These are phyloP conservation scores for Alnus glutinosa DNA, from an alignment of 306 rosid genomes.

Conservation along the genomic window DNA sequence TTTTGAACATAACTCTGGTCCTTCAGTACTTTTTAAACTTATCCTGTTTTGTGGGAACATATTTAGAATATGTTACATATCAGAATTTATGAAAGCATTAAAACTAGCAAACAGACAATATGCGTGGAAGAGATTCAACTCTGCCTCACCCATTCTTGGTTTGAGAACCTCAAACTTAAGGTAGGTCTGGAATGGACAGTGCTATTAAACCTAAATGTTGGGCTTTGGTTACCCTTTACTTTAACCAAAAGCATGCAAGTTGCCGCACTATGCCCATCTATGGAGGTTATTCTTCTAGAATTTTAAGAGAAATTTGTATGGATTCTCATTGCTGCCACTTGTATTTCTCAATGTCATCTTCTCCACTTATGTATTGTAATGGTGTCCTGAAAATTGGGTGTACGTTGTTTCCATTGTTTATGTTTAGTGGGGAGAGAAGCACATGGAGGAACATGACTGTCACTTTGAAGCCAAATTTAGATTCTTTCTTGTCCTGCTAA, in stretches of 20 bases:
- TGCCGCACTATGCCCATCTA: neutral
- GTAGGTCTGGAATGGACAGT: neutral
- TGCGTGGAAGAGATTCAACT: neutral
- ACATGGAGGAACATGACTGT: neutral
- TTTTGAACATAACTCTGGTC: neutral
- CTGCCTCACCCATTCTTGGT: neutral
- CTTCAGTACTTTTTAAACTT: neutral
- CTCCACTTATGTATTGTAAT: neutral
- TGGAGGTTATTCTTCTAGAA: neutral
- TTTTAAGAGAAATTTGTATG: constrained; percentile 1
- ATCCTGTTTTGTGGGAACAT: neutral
- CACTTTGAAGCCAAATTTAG: constrained; percentile 1
- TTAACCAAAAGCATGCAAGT: neutral
- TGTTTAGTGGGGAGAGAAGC: neutral
- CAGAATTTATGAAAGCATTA: neutral
- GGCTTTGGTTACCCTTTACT: too few relatives aligned
- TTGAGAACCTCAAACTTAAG: neutral
- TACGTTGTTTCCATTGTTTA: neutral
- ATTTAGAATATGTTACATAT: neutral
- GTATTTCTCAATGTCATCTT: neutral
- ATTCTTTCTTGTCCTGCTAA: constrained; percentile 8
- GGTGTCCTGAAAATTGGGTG: neutral
- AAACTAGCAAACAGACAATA: neutral
- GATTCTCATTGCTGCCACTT: neutral
- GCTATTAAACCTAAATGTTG: neutral